Evolutionary conservation across 805 yeast species (phyloP), one percentile per base, ranked within the genome.

Genomic region (Deakozyma indianensis): DNA sequence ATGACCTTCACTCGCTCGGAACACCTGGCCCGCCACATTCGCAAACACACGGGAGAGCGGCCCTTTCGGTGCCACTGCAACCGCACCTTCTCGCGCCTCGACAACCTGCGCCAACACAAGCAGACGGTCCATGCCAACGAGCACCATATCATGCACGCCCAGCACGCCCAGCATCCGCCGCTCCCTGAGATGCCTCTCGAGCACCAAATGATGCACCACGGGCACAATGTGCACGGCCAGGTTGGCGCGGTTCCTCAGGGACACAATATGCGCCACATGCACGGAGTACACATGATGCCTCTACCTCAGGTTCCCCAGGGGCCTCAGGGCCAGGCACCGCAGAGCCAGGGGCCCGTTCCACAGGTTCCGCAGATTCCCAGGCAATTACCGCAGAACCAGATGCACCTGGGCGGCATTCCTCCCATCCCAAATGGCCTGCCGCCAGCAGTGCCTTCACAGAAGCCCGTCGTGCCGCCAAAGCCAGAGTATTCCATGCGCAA

Each of bases 11-110:
- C 95, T 2, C 70, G 96, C 43, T 80, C 92, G 5, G 96, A 88
- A 60, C 96, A 88, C 63, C 70, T 87, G 53, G 95, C 95, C 1
- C 70, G 96, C 48, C 96, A 87, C 65, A 81, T 88, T 45, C 68
- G 96, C 48, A 88, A 87, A 56, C 96, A 87, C 60, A 88, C 96
- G 0, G 96, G 96, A 40, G 96, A 87, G 61, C 69, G 95, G 47
- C 96, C 96, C 2, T 87, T 86, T 60, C 77, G 83, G 45, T 87
- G 96, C 61, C 81, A 80, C 43, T 82, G 81, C 60, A 68, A 78
- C 27, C 78, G 87, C 57, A 73, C 77, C 57, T 87, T 87, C 59
- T 78, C 87, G 16, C 71, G 96, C 42, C 65, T 88, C 48, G 96
- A 88, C 62, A 88, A 88, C 60, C 69, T 88, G 50, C 72, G 95